Evolutionary conservation across 2,329 filamentous ascomycete species (phyloP).

Genomic region (Apiospora arundinis): DNA sequence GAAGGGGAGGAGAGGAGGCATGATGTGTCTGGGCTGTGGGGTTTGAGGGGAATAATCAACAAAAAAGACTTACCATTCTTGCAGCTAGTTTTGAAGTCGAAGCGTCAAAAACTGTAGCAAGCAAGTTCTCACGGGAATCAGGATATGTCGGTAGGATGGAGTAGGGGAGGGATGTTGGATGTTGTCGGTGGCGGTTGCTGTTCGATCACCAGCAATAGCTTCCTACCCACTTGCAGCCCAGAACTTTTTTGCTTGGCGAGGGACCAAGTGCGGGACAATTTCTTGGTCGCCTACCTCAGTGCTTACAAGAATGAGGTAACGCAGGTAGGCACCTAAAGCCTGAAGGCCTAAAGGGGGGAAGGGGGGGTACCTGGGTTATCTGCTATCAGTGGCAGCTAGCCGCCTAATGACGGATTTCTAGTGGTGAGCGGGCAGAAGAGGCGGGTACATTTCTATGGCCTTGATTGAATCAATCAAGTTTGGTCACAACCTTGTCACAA

Average conservation of each 20-base stretch:
- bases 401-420: background rate
- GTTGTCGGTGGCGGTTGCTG: background rate
- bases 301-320: conserved; percentile 14
- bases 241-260: conserved; percentile 22
- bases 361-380: conserved; percentile 16
- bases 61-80: background rate
- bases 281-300: background rate
- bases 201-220: conserved; percentile 18
- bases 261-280: conserved; percentile 17
- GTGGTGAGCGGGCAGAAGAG: background rate
- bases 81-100: background rate
- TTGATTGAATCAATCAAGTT: background rate
- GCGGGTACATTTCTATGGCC: background rate
- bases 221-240: conserved; percentile 18
- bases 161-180: background rate
- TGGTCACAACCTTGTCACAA: background rate
- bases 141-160: background rate
- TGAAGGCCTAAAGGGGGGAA: too few species aligned
- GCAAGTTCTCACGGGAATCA: background rate
- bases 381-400: conserved; percentile 14
- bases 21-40: background rate
- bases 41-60: background rate
- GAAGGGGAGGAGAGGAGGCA: background rate
- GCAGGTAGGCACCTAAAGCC: background rate
- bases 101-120: background rate